Evolutionary conservation across 1,284 basidiomycete genomes (phyloP).

Genomic region (Cutaneotrichosporon cutaneum): DNA sequence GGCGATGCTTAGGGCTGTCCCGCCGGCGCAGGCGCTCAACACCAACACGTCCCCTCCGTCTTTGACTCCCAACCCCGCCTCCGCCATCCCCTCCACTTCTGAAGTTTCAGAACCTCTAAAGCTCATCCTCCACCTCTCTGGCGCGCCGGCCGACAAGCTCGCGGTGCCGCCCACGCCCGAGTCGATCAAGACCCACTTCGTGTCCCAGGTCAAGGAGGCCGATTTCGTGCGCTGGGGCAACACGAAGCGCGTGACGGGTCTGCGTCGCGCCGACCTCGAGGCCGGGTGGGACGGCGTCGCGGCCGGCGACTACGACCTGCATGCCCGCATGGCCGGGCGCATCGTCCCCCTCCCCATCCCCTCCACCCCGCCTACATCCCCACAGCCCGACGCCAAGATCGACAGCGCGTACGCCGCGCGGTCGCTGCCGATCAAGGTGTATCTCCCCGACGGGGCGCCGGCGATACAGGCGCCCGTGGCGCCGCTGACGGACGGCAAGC

Average conservation of each 20-base stretch:
- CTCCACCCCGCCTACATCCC: slow-evolving; percentile 61
- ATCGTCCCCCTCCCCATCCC: slow-evolving; percentile 61
- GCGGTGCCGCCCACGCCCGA: slow-evolving; percentile 74
- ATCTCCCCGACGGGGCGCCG: slow-evolving; percentile 80
- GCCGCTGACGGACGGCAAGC: slow-evolving; percentile 58
- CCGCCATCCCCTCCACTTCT: slow-evolving; percentile 12
- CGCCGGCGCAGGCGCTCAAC: slow-evolving; percentile 2
- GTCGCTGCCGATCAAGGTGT: slow-evolving; percentile 82
- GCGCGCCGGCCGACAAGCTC: slow-evolving; percentile 73
- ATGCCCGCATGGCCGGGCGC: slow-evolving; percentile 85
- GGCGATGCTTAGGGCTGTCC: slow-evolving; percentile 33
- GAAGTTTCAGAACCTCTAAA: slow-evolving; percentile 55
- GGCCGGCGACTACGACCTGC: slow-evolving; percentile 92
- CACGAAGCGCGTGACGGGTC: slow-evolving; percentile 82
- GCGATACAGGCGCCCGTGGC: slow-evolving; percentile 84
- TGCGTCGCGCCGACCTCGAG: slow-evolving; percentile 85
- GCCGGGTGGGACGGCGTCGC: slow-evolving; percentile 91
- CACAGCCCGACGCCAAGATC: slow-evolving; percentile 25
- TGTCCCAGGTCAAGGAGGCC: slow-evolving; percentile 91
- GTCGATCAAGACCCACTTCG: slow-evolving; percentile 82
- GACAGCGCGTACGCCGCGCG: slow-evolving; percentile 72
- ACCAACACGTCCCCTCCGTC: slow-evolving; percentile 9
- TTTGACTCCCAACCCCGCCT: too few relatives aligned
- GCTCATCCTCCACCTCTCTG: slow-evolving; percentile 74
- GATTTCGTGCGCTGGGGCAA: slow-evolving; percentile 94